Conservation (phyloP, 2,329 filamentous ascomycete genomes). For the Penicillium glabrum region DNA sequence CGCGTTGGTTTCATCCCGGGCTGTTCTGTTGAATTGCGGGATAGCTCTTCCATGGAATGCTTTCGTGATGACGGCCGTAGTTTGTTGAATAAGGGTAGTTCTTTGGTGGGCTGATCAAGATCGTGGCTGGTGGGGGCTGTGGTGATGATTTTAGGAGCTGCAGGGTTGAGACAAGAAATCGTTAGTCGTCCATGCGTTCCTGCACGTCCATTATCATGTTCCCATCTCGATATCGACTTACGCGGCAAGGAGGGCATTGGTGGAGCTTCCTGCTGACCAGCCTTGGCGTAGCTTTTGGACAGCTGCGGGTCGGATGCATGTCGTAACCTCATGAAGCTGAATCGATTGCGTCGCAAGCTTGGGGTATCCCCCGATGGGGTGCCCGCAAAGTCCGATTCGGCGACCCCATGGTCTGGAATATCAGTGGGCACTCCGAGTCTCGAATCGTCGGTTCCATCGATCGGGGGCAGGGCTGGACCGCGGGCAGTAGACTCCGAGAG, state of each 20-base stretch:
- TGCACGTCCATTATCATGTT: background rate
- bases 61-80: constrained; percentile 35
- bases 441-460: constrained; percentile 13
- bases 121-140: constrained; percentile 78
- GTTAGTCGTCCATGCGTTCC: background rate
- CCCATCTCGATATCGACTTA: constrained; percentile 25
- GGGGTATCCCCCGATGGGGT: constrained; percentile 22
- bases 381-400: constrained; percentile 16
- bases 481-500: constrained; percentile 38
- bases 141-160: constrained; percentile 74
- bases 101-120: constrained; percentile 46
- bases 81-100: constrained; percentile 46
- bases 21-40: constrained; percentile 17
- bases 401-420: constrained; percentile 12
- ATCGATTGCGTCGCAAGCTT: constrained; percentile 46
- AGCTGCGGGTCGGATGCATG: constrained; percentile 93
- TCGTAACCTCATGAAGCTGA: constrained; percentile 75
- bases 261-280: constrained; percentile 54
- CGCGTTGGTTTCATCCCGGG: constrained; percentile 19
- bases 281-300: constrained; percentile 67
- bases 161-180: background rate
- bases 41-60: constrained; percentile 32
- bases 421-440: constrained; percentile 14
- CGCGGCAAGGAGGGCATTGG: constrained; percentile 41
- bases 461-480: constrained; percentile 13